These are phyloP conservation scores for Hirschioporus abietinus DNA, from an alignment of 768 basidiomycete genomes.

Conservation along the genomic window DNA sequence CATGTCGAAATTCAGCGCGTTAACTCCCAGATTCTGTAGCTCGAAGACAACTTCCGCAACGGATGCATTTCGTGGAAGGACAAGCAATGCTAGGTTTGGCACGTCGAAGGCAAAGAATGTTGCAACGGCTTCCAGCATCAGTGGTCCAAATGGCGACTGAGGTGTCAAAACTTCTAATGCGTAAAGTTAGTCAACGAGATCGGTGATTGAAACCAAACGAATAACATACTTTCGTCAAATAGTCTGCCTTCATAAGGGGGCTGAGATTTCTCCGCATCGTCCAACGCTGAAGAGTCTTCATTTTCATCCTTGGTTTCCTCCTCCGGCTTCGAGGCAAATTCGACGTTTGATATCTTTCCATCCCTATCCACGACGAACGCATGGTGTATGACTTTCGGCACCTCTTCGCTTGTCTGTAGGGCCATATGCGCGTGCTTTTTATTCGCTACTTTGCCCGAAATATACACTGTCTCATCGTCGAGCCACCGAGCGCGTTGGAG, in stretches of 20 bases:
- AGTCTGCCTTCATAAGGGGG: neutral
- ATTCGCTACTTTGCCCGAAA: neutral
- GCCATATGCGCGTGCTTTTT: neutral
- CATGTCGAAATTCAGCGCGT: constrained; percentile 56
- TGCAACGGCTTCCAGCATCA: constrained; percentile 62
- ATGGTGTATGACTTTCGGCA: constrained; percentile 36
- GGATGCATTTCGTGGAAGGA: constrained; percentile 56
- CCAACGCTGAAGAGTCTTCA: constrained; percentile 6
- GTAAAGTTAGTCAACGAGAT: neutral
- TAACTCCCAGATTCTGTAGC: constrained; percentile 57
- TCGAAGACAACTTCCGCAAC: constrained; percentile 62
- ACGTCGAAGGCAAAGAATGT: constrained; percentile 70
- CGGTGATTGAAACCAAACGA: neutral
- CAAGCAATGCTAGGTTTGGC: constrained; percentile 59
- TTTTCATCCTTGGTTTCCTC: constrained; percentile 17
- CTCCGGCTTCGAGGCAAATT: constrained; percentile 31
- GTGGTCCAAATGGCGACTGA: constrained; percentile 49
- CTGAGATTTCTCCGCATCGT: constrained; percentile 17
- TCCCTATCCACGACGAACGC: constrained; percentile 56
- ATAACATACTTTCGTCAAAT: neutral
- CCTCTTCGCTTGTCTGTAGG: constrained; percentile 3
- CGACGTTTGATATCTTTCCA: constrained; percentile 49
- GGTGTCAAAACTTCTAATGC: constrained; percentile 22
- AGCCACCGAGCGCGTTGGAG: constrained; percentile 14
- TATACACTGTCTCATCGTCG: constrained; percentile 14